Base-by-base conservation (phyloP, 2,329 filamentous ascomycete genomes). In the Graphilbum ipis-grandicollis region DNA sequence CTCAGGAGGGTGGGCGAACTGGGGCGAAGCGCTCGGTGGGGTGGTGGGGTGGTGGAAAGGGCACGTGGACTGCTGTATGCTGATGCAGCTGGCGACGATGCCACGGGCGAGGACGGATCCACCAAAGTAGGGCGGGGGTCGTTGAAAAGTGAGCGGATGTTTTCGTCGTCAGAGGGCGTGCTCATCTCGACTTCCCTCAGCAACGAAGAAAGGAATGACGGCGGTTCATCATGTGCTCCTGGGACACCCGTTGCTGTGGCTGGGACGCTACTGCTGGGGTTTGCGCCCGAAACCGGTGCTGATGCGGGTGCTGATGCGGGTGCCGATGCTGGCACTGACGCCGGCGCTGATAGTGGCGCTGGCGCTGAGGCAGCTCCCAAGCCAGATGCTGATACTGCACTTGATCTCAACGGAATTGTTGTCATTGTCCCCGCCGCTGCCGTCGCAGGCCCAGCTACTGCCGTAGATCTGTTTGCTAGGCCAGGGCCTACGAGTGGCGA, bases 151-250 rank as follows among this genome's bases (percentile, higher is more conserved):
- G 49, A 51, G 18, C 58, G 56, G 18, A 63, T 50, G 19, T 52
- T 59, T 37, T 75, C 71, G 35, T 76, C 72, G 38, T 77, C 71
- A 0, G 68, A 68, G 3, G 61, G 56, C 38, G 67, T 55, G 54
- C 65, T 67, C 55, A 67, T 69, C 43, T 93, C 85, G 2, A 96
- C 83, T 54, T 96, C 88, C 52, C 81, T 84, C 35, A 96, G 60
- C 7, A 96, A 62, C 1, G 84, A 88, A 19, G 84, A 82, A 8
- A 96, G 65, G 51, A 96, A 88, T 6, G 82, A 86, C 8, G 84
- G 81, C 8, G 68, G 71, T 21, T 63, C 66, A 29, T 60, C 54
- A 43, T 14, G 9, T 6, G 31, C 4, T 22, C 19, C 5, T 8
- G 13, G 8, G 33, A 5, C 14, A 5, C 26, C 26, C 5, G 26